Evolutionary conservation across 2,329 filamentous ascomycete species (phyloP).

Genomic region (Chrysoporthe puriensis): DNA sequence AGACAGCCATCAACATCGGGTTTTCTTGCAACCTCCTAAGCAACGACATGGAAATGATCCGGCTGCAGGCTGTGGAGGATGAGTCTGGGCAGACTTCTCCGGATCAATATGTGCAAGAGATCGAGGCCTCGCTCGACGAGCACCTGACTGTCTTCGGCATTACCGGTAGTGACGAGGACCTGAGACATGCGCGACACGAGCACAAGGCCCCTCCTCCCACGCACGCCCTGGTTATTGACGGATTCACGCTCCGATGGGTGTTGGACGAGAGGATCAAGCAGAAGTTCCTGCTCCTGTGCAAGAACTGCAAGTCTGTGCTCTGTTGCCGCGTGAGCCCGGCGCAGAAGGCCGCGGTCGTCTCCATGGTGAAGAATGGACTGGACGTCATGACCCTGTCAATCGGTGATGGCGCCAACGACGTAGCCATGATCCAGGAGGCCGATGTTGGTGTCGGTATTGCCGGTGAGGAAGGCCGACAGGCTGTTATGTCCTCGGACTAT

Average conservation of each 20-base stretch:
- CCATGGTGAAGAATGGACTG: conserved; percentile 91
- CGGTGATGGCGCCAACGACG: conserved; percentile 92
- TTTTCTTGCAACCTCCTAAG: conserved; percentile 98
- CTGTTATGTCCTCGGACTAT: conserved; percentile 95
- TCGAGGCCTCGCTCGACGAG: conserved; percentile 74
- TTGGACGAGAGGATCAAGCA: conserved; percentile 82
- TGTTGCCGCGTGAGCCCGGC: conserved; percentile 97
- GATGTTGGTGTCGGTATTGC: conserved; percentile 97
- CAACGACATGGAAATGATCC: conserved; percentile 96
- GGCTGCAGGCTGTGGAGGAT: conserved; percentile 83
- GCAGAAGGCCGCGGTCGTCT: conserved; percentile 95
- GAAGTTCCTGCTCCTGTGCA: conserved; percentile 93
- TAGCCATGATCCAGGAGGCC: conserved; percentile 97
- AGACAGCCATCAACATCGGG: conserved; percentile 99
- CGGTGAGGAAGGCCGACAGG: conserved; percentile 88
- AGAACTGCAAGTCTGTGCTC: conserved; percentile 93
- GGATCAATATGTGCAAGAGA: conserved; percentile 56
- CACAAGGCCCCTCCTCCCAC: conserved; percentile 87
- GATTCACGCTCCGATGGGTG: conserved; percentile 88
- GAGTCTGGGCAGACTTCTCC: conserved; percentile 53
- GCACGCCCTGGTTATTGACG: conserved; percentile 92
- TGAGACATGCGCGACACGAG: conserved; percentile 75
- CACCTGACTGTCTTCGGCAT: conserved; percentile 75
- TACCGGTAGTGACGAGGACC: conserved; percentile 83
- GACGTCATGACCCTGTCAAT: conserved; percentile 96